Conservation (phyloP, 2,329 filamentous ascomycete species). For the Cytospora piceae region DNA sequence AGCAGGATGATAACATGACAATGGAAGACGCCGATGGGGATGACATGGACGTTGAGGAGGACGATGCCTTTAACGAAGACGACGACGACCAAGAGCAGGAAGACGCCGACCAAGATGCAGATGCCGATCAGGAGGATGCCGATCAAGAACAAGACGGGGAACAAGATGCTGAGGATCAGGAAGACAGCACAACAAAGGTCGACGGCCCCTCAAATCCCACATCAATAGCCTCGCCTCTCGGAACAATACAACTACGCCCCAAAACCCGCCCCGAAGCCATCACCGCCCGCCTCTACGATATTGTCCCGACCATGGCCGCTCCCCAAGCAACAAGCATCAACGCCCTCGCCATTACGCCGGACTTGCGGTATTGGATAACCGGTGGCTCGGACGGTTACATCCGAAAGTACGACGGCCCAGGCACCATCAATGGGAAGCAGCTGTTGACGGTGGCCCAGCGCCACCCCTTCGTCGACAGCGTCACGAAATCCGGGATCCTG, state of each 20-base stretch:
- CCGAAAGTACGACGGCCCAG: conserved; percentile 92
- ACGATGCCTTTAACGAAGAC: conserved; percentile 44
- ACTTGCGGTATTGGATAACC: conserved; percentile 93
- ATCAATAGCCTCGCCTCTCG: conserved; percentile 38
- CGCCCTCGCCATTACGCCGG: conserved; percentile 85
- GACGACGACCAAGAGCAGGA: conserved; percentile 40
- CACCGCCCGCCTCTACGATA: conserved; percentile 83
- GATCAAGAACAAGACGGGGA: conserved; percentile 39
- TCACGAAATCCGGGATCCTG: conserved; percentile 90
- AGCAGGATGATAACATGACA: conserved; percentile 36
- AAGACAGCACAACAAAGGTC: conserved; percentile 29
- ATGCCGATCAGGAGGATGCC: conserved; percentile 37
- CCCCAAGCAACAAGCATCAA: conserved; percentile 97
- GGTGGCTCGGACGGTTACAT: conserved; percentile 96
- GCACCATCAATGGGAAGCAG: conserved; percentile 92
- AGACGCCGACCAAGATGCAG: conserved; percentile 42
- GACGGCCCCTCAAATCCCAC: conserved; percentile 32
- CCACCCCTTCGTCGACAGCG: conserved; percentile 96
- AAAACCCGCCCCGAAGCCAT: conserved; percentile 77
- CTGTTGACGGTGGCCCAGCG: conserved; percentile 92
- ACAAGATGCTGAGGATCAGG: conserved; percentile 26
- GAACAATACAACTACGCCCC: conserved; percentile 54
- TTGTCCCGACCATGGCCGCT: conserved; percentile 94
- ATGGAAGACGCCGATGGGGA: conserved; percentile 45
- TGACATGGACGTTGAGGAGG: conserved; percentile 42